Evolutionary conservation across 768 basidiomycete species (phyloP).

Genomic region (Omphalotus guepiniiformis): DNA sequence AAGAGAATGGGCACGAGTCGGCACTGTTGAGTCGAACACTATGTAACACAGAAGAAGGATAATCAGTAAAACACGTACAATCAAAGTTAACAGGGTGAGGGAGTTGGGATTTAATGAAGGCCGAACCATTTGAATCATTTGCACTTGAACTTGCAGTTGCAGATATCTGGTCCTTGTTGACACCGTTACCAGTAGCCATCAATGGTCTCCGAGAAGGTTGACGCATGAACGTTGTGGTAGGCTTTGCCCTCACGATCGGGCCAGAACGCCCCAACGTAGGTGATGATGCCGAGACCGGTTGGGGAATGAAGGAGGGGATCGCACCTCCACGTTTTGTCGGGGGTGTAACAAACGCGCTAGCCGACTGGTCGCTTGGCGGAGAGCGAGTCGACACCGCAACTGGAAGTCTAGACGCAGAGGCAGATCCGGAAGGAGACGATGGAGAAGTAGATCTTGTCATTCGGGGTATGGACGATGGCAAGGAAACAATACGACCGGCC

Average conservation of each 20-base stretch:
- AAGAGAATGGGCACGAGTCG: background rate
- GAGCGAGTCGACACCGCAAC: slow-evolving; percentile 5
- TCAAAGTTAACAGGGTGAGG: slow-evolving; percentile 26
- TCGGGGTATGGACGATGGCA: slow-evolving; percentile 52
- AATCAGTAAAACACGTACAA: slow-evolving; percentile 63
- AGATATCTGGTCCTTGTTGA: slow-evolving; percentile 16
- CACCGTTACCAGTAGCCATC: slow-evolving; percentile 21
- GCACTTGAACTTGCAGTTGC: background rate
- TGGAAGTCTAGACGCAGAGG: slow-evolving; percentile 12
- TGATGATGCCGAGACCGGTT: slow-evolving; percentile 45
- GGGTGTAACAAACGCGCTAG: slow-evolving; percentile 41
- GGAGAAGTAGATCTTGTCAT: slow-evolving; percentile 29
- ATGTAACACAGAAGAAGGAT: slow-evolving; percentile 32
- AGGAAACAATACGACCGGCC: slow-evolving; percentile 1
- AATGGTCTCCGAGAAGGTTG: slow-evolving; percentile 39
- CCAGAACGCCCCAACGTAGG: slow-evolving; percentile 27
- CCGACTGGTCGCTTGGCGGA: too few species aligned
- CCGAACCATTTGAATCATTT: slow-evolving; percentile 54
- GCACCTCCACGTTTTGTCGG: slow-evolving; percentile 47
- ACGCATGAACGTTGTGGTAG: slow-evolving; percentile 38
- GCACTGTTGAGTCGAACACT: slow-evolving; percentile 3
- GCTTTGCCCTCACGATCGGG: slow-evolving; percentile 28
- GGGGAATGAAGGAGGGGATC: slow-evolving; percentile 58
- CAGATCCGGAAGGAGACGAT: slow-evolving; percentile 26
- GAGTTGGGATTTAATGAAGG: slow-evolving; percentile 40